Conservation (phyloP, 2,329 filamentous ascomycete species). For the Phialophora verrucosa region DNA sequence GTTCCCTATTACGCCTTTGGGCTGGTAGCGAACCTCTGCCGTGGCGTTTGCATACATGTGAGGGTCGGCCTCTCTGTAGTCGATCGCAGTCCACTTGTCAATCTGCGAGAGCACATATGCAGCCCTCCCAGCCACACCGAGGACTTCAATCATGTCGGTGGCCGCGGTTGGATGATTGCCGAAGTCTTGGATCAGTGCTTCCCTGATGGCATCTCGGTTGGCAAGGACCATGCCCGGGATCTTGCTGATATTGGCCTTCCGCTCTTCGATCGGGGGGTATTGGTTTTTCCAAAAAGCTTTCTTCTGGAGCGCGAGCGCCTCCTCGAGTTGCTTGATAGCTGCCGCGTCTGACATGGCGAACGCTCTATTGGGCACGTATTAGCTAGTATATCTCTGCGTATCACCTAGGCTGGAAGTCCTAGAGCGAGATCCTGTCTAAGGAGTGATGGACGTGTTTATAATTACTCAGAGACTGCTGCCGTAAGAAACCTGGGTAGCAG, state of each 20-base stretch:
- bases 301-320: slow-evolving; percentile 43
- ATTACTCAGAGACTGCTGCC: too few species aligned
- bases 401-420: neutral
- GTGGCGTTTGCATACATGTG: slow-evolving; percentile 16
- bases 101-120: slow-evolving; percentile 20
- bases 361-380: neutral
- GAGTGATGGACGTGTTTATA: neutral
- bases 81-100: slow-evolving; percentile 20
- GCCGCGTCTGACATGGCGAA: slow-evolving; percentile 15
- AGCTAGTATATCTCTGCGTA: neutral
- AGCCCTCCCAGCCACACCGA: slow-evolving; percentile 15
- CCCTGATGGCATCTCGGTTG: slow-evolving; percentile 21
- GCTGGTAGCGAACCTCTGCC: slow-evolving; percentile 20
- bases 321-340: slow-evolving; percentile 44
- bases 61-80: slow-evolving; percentile 14
- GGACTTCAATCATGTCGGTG: slow-evolving; percentile 13
- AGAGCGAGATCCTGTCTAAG: neutral
- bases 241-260: slow-evolving; percentile 20
- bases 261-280: slow-evolving; percentile 13
- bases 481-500: too few species aligned
- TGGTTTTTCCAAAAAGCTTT: slow-evolving; percentile 12
- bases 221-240: slow-evolving; percentile 21
- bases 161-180: slow-evolving; percentile 7
- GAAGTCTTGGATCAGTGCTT: slow-evolving; percentile 18
- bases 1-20: slow-evolving; percentile 18